Conservation (phyloP, 805 yeast genomes). For the Saturnispora quitensis region DNA sequence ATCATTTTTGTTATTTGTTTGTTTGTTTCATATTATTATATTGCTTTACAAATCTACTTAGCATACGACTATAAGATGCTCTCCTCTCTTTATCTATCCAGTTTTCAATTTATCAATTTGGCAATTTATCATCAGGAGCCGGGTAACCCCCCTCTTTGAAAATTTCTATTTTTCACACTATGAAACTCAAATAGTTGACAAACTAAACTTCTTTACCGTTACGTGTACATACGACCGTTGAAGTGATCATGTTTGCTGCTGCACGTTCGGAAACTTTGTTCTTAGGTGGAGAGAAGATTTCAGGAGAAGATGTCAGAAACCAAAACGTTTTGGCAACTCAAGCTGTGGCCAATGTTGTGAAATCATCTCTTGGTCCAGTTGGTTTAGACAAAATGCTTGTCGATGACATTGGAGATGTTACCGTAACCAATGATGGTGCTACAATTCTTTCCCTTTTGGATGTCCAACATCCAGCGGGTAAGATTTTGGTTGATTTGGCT, state of each 20-base stretch:
- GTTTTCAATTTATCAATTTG: neutral
- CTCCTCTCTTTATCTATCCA: neutral
- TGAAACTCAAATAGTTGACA: neutral
- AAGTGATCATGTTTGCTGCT: constrained; percentile 47
- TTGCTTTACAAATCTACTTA: constrained; percentile 5
- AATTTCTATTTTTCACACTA: neutral
- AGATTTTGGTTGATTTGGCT: constrained; percentile 91
- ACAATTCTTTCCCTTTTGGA: constrained; percentile 84
- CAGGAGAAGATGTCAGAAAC: constrained; percentile 94
- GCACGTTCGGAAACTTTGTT: constrained; percentile 89
- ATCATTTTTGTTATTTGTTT: constrained; percentile 5
- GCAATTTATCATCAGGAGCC: neutral
- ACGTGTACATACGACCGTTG: neutral
- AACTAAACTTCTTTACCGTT: neutral
- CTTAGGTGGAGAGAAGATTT: constrained; percentile 89
- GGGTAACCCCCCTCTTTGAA: constrained; percentile 3
- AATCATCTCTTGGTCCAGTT: constrained; percentile 94
- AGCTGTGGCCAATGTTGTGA: constrained; percentile 75
- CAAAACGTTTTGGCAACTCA: constrained; percentile 94
- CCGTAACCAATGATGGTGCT: constrained; percentile 98
- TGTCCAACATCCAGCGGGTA: constrained; percentile 98
- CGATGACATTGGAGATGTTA: constrained; percentile 98
- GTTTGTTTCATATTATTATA: constrained; percentile 3
- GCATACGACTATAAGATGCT: too few relatives aligned
- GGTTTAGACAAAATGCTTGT: constrained; percentile 98